A percentile compares a stretch with the other conserved stretches of the same genome.
Evolutionary conservation across 2,329 filamentous ascomycete genomes (phyloP).

Genomic region (Cryphonectria carpinicola): DNA sequence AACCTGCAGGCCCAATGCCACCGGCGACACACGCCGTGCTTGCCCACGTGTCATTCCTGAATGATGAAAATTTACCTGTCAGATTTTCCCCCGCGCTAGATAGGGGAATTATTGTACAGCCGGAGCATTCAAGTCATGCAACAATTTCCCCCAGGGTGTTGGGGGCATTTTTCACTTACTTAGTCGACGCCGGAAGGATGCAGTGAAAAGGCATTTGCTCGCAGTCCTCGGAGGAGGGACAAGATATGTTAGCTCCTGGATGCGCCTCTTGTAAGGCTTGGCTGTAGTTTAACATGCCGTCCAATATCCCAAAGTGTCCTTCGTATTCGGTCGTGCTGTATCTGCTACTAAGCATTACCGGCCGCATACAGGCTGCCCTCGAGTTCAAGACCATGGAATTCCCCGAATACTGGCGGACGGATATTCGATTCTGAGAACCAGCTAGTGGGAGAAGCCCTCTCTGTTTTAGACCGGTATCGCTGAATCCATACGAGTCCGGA

Average conservation of each 20-base stretch:
- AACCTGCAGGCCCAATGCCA: constrained; percentile 6
- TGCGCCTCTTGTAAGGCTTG: constrained; percentile 5
- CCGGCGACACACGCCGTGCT: neutral
- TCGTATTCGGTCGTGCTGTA: neutral
- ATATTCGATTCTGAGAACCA: neutral
- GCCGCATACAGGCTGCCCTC: constrained; percentile 18
- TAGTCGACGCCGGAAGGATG: neutral
- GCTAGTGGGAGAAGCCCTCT: constrained; percentile 9
- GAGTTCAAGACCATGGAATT: constrained; percentile 11
- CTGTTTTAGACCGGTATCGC: constrained; percentile 14
- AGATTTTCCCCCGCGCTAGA: neutral
- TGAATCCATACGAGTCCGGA: constrained; percentile 11
- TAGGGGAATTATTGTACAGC: neutral
- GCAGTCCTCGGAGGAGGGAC: neutral
- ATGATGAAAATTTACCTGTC: neutral
- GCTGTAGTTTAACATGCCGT: neutral
- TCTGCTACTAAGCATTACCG: neutral
- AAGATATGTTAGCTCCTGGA: constrained; percentile 4
- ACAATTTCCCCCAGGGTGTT: neutral
- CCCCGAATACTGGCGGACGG: constrained; percentile 16
- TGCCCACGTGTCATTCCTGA: neutral
- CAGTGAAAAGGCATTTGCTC: neutral
- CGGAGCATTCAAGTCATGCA: neutral
- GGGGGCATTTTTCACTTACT: neutral
- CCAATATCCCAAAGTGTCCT: neutral